Conservation (phyloP, 352 stramenopile genomes). For the Pythium phragmitis region DNA sequence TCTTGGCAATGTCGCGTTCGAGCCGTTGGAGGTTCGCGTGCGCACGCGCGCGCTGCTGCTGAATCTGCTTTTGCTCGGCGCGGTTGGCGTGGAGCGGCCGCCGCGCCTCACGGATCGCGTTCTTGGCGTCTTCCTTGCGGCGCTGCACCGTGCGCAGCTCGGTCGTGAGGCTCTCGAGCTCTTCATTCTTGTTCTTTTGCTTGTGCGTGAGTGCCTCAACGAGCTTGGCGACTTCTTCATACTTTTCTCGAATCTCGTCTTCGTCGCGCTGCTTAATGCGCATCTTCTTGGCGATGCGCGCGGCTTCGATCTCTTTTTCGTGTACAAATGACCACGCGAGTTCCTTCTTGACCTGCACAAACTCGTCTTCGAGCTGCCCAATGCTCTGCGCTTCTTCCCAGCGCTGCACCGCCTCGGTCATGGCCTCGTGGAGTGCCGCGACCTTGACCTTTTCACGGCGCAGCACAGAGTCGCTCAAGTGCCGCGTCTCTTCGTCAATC, state of each 20-base stretch:
- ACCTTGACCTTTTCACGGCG: constrained; percentile 72
- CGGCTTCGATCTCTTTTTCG: constrained; percentile 54
- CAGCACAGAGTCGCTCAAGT: constrained; percentile 59
- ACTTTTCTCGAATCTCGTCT: constrained; percentile 36
- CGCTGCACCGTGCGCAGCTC: constrained; percentile 36
- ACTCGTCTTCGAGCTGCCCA: constrained; percentile 67
- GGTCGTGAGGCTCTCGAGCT: constrained; percentile 52
- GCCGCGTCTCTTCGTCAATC: constrained; percentile 75
- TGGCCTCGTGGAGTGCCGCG: constrained; percentile 46
- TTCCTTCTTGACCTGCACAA: constrained; percentile 72
- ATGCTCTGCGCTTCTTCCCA: constrained; percentile 82
- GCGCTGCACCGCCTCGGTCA: constrained; percentile 64
- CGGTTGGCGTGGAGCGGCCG: constrained; percentile 67
- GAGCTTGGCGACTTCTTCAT: constrained; percentile 42
- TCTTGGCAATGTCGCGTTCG: constrained; percentile 52
- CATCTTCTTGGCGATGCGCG: constrained; percentile 58
- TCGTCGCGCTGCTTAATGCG: constrained; percentile 49
- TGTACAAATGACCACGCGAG: constrained; percentile 82
- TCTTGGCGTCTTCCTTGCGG: constrained; percentile 52
- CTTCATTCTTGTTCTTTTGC: constrained; percentile 64
- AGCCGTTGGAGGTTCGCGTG: constrained; percentile 52
- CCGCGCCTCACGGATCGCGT: constrained; percentile 59
- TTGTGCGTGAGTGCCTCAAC: constrained; percentile 55
- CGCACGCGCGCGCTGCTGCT: constrained; percentile 48
- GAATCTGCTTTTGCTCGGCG: constrained; percentile 60